These are phyloP conservation scores for Chlamydomonas urium DNA, from an alignment of 139 green algal species.

Conservation along the genomic window DNA sequence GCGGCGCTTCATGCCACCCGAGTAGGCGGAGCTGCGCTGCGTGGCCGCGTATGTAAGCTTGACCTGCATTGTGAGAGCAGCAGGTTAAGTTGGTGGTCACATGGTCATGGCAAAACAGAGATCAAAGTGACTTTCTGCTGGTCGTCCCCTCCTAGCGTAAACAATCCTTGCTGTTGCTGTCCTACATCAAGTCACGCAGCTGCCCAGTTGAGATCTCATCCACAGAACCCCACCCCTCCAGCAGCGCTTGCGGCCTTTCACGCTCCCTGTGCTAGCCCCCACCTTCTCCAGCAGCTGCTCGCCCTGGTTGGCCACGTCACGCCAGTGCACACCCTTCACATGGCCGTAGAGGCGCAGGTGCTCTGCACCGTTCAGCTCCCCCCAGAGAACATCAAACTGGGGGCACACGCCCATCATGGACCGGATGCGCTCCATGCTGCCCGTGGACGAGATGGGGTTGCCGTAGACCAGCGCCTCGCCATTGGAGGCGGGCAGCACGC, in stretches of 20 bases:
- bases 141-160: no score
- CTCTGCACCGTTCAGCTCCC: slow-evolving; percentile 78
- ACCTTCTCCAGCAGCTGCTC: slow-evolving; percentile 42
- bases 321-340: slow-evolving; percentile 67
- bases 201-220: no score
- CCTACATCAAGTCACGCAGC: no score
- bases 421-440: slow-evolving; percentile 68
- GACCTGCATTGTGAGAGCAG: no score
- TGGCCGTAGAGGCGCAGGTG: slow-evolving; percentile 86
- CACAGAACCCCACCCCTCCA: no score
- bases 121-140: no score
- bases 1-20: slow-evolving; percentile 80
- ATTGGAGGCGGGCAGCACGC: slow-evolving; percentile 52
- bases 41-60: slow-evolving; percentile 57
- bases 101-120: no score
- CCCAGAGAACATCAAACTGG: slow-evolving; percentile 97
- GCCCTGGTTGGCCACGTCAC: slow-evolving; percentile 25
- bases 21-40: slow-evolving; percentile 58
- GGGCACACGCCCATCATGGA: slow-evolving; percentile 85
- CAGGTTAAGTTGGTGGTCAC: no score
- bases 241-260: no score
- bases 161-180: no score
- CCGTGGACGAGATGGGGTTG: slow-evolving; percentile 54
- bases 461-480: slow-evolving; percentile 81
- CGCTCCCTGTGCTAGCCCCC: no score